Evolutionary conservation across 1,284 basidiomycete genomes (phyloP), one percentile per base, ranked within the genome.

Genomic region (Ceratobasidium sp.): DNA sequence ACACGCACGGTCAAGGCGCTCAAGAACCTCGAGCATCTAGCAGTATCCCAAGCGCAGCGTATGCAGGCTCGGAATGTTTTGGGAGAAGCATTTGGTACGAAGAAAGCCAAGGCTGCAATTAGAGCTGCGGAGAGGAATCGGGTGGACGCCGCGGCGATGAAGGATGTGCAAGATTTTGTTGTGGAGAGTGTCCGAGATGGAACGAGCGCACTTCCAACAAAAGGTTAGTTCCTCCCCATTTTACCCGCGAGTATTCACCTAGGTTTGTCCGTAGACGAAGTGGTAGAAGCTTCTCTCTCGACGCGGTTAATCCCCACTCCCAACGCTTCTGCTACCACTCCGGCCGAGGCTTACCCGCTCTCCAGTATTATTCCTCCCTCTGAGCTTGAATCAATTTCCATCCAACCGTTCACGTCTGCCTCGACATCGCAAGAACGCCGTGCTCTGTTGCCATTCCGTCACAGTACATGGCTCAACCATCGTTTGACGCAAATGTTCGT

Each of bases 71-170:
- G 92, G 37, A 94, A 90, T 77, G 87, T 89, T n/a, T 89, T 98
- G 0, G 96, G 96, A 43, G 92, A 95, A 82, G 90, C 93, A 0
- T 98, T 98, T 80, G 96, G 96, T 29, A 97, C 95, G 15, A 94
- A 95, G 85, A 98, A 97, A 82, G 94, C 95, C 51, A 93, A 95
- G 84, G 90, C 90, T 17, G 91, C 90, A 40, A 95, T 98, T 80
- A 89, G 90, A 76, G 92, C 94, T 1, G 89, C 90, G 77, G 95
- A 95, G 83, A 88, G 96, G 78, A 96, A 96, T 85, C 91, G 91
- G 82, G 91, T 98, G 49, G 95, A 97, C 84, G 89, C 94, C 17
- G 86, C 87, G 70, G 94, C 95, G 0, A 95, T 97, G 92, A 88
- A 92, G 81, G 89, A 89, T 15, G 92, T 96, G 25, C 90, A 91